Evolutionary conservation across 495 filamentous ascomycete species (phyloP).

Genomic region (Astrothelium macrocarpum): DNA sequence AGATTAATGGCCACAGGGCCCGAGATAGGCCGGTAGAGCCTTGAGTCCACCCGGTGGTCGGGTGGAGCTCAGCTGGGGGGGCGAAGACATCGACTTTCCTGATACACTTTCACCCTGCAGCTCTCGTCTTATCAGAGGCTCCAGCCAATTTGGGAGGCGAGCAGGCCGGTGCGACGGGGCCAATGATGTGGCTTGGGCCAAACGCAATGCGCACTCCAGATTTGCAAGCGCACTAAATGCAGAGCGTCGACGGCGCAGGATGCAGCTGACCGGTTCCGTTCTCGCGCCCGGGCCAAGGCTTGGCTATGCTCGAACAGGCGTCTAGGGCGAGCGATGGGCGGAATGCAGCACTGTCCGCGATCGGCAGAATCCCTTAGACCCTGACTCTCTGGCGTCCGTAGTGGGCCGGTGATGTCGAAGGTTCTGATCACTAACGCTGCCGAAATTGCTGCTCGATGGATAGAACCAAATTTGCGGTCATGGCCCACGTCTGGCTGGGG

Average conservation of each 20-base stretch:
- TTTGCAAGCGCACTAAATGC: not conserved
- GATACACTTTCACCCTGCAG: not conserved
- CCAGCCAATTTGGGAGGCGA: not conserved
- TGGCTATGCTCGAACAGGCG: no score
- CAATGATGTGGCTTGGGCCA: not conserved
- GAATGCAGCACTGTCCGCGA: no score
- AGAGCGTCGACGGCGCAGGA: not conserved
- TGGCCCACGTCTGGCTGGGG: not conserved
- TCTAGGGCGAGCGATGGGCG: no score
- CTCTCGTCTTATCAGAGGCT: not conserved
- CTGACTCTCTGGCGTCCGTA: no score
- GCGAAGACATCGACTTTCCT: not conserved
- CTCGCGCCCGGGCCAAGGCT: conserved; percentile 2
- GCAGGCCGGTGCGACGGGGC: not conserved
- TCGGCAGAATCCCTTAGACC: no score
- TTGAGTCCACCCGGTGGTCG: no score
- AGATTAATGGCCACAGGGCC: no score
- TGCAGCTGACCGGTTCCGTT: not conserved
- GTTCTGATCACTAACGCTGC: not conserved
- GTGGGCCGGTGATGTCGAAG: no score
- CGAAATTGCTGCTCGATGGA: not conserved
- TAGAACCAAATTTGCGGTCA: not conserved
- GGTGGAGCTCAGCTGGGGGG: not conserved
- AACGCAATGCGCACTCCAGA: not conserved
- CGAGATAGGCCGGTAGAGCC: not conserved